Evolutionary conservation across 2,329 filamentous ascomycete genomes (phyloP).

Genomic region (Delphinella strobiligena): DNA sequence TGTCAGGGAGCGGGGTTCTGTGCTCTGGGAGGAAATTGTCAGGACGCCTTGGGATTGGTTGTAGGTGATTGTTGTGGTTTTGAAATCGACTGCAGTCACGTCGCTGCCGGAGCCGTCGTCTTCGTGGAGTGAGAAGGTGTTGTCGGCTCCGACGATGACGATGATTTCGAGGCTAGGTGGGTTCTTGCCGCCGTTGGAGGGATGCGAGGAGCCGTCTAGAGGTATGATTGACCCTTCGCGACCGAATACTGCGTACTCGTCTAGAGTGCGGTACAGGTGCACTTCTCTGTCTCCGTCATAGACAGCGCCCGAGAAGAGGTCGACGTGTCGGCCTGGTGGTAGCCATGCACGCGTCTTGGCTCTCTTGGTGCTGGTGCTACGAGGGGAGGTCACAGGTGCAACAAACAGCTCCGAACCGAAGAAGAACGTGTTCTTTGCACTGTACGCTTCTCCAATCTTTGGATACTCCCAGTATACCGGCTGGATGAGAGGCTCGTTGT

Average conservation of each 20-base stretch:
- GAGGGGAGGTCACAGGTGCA: conserved; percentile 42
- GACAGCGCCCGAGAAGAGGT: conserved; percentile 45
- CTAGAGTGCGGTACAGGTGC: conserved; percentile 38
- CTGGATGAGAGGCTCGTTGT: conserved; percentile 43
- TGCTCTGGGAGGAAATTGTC: background rate
- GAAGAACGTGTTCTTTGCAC: conserved; percentile 44
- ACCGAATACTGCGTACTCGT: conserved; percentile 42
- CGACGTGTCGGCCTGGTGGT: conserved; percentile 41
- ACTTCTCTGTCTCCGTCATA: conserved; percentile 47
- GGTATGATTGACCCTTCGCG: conserved; percentile 47
- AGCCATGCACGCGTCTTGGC: conserved; percentile 44
- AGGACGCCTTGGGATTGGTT: background rate
- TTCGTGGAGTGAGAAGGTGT: conserved; percentile 38
- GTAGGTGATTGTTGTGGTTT: background rate
- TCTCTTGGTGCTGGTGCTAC: conserved; percentile 34
- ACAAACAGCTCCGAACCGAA: conserved; percentile 48
- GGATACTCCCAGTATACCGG: conserved; percentile 53
- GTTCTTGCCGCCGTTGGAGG: conserved; percentile 36
- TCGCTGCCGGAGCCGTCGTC: conserved; percentile 17
- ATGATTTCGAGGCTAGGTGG: conserved; percentile 39
- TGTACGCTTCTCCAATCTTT: conserved; percentile 41
- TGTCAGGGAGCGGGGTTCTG: background rate
- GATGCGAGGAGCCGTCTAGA: conserved; percentile 33
- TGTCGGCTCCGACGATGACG: conserved; percentile 34
- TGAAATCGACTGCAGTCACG: background rate